Base-by-base conservation (phyloP, 192 early-diverging fungal species). In the Endogone sp. region DNA sequence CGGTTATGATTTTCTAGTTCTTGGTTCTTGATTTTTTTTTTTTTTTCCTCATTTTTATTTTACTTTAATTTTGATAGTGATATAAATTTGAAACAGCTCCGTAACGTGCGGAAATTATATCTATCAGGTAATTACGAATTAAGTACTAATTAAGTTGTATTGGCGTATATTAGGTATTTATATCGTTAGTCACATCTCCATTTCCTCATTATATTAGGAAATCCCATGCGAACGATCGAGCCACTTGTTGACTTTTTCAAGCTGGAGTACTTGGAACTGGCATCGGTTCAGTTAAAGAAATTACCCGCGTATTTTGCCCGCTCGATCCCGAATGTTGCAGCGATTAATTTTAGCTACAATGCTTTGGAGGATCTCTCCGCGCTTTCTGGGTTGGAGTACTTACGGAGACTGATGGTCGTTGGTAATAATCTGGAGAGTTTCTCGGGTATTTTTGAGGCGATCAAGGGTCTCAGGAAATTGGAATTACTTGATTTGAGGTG, bases 231-330 rank as follows among this genome's bases (percentile, higher is more conserved):
- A 26, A 69, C 71, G 4, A 57, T 77, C 4, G 61, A 77, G 44
- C 73, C 73, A 65, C 68, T 71, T 25, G 73, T 73, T 67, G 76
- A 71, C 0, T 77, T 77, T 30, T 77, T 70, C 61, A 64, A 72
- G 27, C 71, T 77, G 3, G 76, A 77, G 37, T 77, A 77, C 27
- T 58, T 77, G 13, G 76, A 77, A 60, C 64, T 77, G n/a, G 70
- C 68, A 30, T 71, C 76, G 0, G 76, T 68, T 29, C 70, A 72
- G 63, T 64, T 77, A 16, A 69, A 71, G 10, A 71, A 77, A 32
- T 49, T 77, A 32, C 76, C 76, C 3, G 24, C 73, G 2, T 63
- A 73, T 22, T 73, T 77, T 62, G 64, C 71, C 2, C 44, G 65
- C 3, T 27, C 73, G 31, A 69, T 77, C 30, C 76, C 76, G 4